Evolutionary conservation across 352 stramenopile species (phyloP), one percentile per base, ranked within the genome.

Genomic region (Phytophthora chlamydospora): DNA sequence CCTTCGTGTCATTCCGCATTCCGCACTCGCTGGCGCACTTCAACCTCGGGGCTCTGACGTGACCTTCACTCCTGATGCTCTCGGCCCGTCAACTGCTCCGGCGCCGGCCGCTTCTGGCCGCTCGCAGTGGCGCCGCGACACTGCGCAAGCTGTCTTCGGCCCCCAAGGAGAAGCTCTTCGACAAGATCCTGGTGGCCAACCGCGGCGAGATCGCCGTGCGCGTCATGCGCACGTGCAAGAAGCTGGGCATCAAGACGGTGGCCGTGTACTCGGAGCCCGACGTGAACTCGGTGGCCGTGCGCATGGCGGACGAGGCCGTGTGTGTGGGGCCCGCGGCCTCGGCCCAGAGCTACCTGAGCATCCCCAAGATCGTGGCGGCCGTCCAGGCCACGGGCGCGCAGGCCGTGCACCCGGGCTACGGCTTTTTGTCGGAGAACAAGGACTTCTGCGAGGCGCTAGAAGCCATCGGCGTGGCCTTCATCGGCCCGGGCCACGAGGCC

Each of bases 341-440:
- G 2, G 71, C 49, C 10, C 57, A 96, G 58, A 94, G 75, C 58
- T 99, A 99, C 67, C 68, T 99, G 34, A 91, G 96, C 65, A 94
- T 97, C 38, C 68, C 91, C 31, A 91, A 93, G 58, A 96, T 99
- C 58, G 62, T 98, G 7, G 66, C 83, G 19, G 92, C 91, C 6
- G 89, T 97, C 49, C 68, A 91, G 38, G 42, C 80, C 44, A 98
- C 93, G 1, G 91, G 92, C 29, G 90, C 93, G 5, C 82, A 99
- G 55, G 92, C 88, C 2, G 90, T 99, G 33, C 96, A 99, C 68
- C 97, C 97, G 7, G 95, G 93, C 45, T 98, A 98, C 68, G 96
- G 95, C 38, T 98, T 99, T 57, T 58, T 98, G n/a, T 95, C 73
- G 31, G 95, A 98, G 76, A 99, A 99, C 75, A 85, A 93, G 35